Conservation (phyloP, 139 green algal genomes). For the Coelastrella sp. region DNA sequence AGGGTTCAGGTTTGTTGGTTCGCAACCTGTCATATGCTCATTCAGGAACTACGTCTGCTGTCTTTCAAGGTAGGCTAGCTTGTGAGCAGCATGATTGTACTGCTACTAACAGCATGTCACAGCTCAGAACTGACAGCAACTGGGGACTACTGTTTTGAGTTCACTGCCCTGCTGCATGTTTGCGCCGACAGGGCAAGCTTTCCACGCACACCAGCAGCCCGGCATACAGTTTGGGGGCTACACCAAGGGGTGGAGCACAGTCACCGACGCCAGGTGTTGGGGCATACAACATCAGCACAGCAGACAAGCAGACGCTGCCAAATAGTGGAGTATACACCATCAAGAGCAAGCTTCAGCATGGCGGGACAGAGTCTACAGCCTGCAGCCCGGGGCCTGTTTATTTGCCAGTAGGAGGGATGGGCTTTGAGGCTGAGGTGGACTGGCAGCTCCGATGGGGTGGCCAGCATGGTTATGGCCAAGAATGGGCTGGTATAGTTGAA, state of each 20-base stretch:
- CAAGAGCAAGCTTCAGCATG: not conserved
- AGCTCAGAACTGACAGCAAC: no score
- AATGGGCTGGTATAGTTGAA: no score
- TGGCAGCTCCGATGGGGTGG: not conserved
- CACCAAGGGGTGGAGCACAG: not conserved
- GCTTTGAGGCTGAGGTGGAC: not conserved
- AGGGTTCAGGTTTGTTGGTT: no score
- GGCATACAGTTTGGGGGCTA: not conserved
- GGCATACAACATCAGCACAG: not conserved
- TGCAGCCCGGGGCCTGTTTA: not conserved
- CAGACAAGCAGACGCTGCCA: constrained; percentile 6
- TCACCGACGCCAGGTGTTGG: not conserved
- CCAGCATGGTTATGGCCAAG: no score
- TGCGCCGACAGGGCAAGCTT: not conserved
- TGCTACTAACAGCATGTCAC: no score
- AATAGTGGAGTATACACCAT: not conserved
- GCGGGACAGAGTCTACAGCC: not conserved
- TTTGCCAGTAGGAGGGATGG: not conserved
- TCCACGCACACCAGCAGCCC: constrained; percentile 8
- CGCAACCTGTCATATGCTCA: no score
- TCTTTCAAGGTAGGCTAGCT: no score
- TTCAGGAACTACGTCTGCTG: no score
- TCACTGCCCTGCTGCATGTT: not conserved
- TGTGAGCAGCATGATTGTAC: no score
- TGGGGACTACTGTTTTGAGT: no score